Percentiles rank a stretch among this genome's conserved stretches.
Conservation (phyloP, 2,329 filamentous ascomycete species). For the Aureobasidium melanogenum region DNA sequence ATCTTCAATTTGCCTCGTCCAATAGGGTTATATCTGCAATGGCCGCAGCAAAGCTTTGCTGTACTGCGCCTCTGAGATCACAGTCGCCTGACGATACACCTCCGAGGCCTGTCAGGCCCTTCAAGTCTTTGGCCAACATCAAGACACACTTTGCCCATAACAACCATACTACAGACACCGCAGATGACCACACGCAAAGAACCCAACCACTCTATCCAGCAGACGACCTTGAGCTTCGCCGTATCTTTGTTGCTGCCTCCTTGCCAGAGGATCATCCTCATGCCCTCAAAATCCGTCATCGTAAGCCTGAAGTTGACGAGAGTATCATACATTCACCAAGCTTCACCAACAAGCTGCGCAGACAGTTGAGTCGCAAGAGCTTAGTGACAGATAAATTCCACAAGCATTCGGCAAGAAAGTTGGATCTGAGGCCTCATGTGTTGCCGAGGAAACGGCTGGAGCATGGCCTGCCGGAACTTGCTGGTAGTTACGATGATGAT, state of each 20-base stretch:
- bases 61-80: not conserved
- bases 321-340: conserved; percentile 21
- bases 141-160: conserved; percentile 1
- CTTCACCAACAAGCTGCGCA: conserved; percentile 19
- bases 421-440: not conserved
- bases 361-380: conserved; percentile 16
- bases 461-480: not conserved
- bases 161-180: not conserved
- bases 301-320: conserved; percentile 12
- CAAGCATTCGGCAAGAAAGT: not conserved
- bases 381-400: not conserved
- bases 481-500: conserved; percentile 6
- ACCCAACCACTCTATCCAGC: not conserved
- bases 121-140: conserved; percentile 6
- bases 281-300: conserved; percentile 17
- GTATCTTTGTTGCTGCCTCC: conserved; percentile 21
- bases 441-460: not conserved
- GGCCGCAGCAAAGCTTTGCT: conserved; percentile 13
- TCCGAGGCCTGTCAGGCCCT: conserved; percentile 6
- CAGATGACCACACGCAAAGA: not conserved
- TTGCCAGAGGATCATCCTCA: conserved; percentile 26
- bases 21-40: not conserved
- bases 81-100: conserved; percentile 9
- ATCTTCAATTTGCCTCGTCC: not conserved
- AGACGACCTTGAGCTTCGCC: conserved; percentile 15